Evolutionary conservation across 2,329 filamentous ascomycete species (phyloP).

Genomic region (Aspergillus phoenicis): DNA sequence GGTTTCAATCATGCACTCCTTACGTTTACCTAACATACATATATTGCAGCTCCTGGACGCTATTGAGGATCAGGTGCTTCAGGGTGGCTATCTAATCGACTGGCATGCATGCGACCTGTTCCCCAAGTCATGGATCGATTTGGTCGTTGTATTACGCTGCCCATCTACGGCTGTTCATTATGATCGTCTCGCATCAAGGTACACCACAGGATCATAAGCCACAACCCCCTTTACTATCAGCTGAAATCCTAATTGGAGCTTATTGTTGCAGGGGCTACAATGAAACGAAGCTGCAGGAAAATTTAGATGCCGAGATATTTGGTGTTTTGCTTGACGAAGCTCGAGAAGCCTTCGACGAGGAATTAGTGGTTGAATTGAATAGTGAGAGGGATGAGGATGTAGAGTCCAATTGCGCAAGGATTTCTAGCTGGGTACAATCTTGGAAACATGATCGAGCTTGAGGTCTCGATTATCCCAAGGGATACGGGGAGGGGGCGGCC

Average conservation of each 20-base stretch:
- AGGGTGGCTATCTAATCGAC: conserved; percentile 87
- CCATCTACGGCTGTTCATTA: conserved; percentile 80
- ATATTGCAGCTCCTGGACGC: conserved; percentile 70
- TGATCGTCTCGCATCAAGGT: conserved; percentile 78
- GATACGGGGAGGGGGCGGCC: background rate
- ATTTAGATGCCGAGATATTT: conserved; percentile 97
- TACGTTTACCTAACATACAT: conserved; percentile 1
- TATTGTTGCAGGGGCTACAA: conserved; percentile 66
- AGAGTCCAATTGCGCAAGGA: conserved; percentile 82
- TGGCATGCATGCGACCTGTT: conserved; percentile 98
- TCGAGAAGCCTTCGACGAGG: conserved; percentile 78
- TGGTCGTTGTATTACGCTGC: conserved; percentile 82
- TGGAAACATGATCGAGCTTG: conserved; percentile 67
- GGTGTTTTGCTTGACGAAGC: conserved; percentile 91
- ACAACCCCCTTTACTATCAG: background rate
- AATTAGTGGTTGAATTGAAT: conserved; percentile 84
- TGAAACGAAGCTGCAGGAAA: conserved; percentile 89
- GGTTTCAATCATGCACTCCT: background rate
- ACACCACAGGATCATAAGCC: conserved; percentile 16
- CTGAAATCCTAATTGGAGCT: conserved; percentile 7
- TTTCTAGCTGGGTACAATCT: conserved; percentile 76
- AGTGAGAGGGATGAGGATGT: conserved; percentile 84
- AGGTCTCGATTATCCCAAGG: conserved; percentile 12
- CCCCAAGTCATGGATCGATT: conserved; percentile 88
- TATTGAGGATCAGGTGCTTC: conserved; percentile 76